Evolutionary conservation across 2,329 filamentous ascomycete genomes (phyloP), one percentile per base, ranked within the genome.

Genomic region (Trichoderma sp.): DNA sequence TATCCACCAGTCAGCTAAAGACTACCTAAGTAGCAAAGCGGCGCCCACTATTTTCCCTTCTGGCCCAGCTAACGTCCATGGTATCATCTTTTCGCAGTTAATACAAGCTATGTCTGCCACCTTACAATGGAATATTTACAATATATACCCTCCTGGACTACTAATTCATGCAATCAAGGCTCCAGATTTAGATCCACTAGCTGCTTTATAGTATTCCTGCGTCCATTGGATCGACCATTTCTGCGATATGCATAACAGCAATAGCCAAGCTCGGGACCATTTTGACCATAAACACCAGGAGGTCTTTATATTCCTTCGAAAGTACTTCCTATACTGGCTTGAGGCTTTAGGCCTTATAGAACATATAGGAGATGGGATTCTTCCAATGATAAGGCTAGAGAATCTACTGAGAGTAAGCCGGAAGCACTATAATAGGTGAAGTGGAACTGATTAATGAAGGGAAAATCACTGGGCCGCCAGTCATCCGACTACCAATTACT

Each of bases 1-100:
- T 52, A 30, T 68, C 14, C 65, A 68, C 32, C 65, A 68, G 39
- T 68, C 65, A 26, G 65, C 65, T 1, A 68, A 68, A 43, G 65
- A 68, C 32, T 70, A 68, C 26, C 28, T 70, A 11, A 51, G 68
- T 58, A 51, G n/a, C 21, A 69, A 56, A 39, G 34, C 18, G 16
- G 6, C 55, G 4, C 7, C 37, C 16, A 39, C 70, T 37, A 72
- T 80, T 14, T 79, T 81, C 66, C 77, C 76, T 8, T 54, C 24
- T 52, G 74, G 78, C 18, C 10, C 16, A 7, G n/a, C 30, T 24
- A 16, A 56, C 10, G 14, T 39, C 26, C 61, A 65, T 24, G 30
- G 24, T 13, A 13, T n/a, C 5, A 65, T 65, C 61, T 65, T 55
- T 21, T 24, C 51, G 11, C 28, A 18, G 54, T 37, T 51, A 3